Conservation (phyloP, 2,329 filamentous ascomycete genomes). For the Botryotinia globosa region DNA sequence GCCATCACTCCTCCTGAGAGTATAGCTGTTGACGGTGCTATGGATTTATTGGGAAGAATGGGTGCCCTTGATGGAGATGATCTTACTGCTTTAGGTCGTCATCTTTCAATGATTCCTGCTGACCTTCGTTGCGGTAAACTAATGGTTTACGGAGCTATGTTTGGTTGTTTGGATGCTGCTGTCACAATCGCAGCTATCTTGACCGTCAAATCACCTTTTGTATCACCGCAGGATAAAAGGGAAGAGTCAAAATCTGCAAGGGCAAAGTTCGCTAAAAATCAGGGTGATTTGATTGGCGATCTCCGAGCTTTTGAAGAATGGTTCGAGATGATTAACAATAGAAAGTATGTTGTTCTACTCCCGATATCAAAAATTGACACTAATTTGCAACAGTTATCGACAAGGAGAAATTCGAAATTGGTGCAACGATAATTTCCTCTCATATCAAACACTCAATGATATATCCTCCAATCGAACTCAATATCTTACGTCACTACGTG, state of each 20-base stretch:
- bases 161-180: constrained; percentile 85
- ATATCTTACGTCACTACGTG: constrained; percentile 80
- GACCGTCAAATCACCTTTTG: constrained; percentile 83
- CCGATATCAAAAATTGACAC: neutral
- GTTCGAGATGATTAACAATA: constrained; percentile 61
- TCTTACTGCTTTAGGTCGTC: constrained; percentile 84
- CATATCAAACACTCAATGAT: constrained; percentile 77
- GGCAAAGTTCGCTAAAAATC: constrained; percentile 67
- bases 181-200: constrained; percentile 88
- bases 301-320: constrained; percentile 81
- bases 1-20: constrained; percentile 87
- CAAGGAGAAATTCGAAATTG: constrained; percentile 67
- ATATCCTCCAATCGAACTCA: constrained; percentile 84
- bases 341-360: constrained; percentile 40
- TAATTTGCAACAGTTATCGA: constrained; percentile 41
- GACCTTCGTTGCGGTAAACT: constrained; percentile 91
- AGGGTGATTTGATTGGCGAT: constrained; percentile 88
- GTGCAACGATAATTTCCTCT: constrained; percentile 84
- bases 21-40: constrained; percentile 79
- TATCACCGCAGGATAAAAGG: constrained; percentile 77
- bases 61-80: constrained; percentile 84
- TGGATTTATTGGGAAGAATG: constrained; percentile 76
- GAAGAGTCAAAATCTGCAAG: constrained; percentile 78
- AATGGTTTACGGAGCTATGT: constrained; percentile 91
- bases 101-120: constrained; percentile 92